Conservation (phyloP, 148 eudicot genomes). For the Diospyros lotus region DNA sequence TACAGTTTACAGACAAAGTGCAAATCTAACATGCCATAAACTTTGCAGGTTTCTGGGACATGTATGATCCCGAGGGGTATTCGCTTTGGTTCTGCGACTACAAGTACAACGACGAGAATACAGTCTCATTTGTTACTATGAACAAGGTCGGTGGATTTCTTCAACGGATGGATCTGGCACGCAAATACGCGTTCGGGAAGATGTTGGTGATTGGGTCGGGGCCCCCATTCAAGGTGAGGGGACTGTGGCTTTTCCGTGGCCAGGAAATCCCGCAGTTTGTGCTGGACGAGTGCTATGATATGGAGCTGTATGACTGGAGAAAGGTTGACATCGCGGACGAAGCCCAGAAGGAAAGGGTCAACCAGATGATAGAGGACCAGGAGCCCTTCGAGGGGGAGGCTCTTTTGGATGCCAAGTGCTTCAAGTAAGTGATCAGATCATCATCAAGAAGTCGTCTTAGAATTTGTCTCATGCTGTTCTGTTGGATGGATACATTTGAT, state of each 20-base stretch:
- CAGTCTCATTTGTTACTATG: constrained; percentile 32
- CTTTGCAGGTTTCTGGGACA: constrained; percentile 69
- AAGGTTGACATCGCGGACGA: constrained; percentile 31
- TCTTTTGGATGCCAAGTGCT: constrained; percentile 36
- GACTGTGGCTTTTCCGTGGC: constrained; percentile 37
- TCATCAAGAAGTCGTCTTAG: neutral
- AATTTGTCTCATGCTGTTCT: neutral
- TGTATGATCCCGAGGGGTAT: constrained; percentile 65
- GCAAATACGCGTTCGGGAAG: constrained; percentile 38
- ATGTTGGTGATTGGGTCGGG: constrained; percentile 29
- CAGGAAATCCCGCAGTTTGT: constrained; percentile 30
- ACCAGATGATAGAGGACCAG: constrained; percentile 33
- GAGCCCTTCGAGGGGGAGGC: constrained; percentile 40
- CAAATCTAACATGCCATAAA: neutral
- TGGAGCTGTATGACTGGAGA: constrained; percentile 36
- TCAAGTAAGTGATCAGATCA: constrained; percentile 14
- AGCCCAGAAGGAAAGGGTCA: constrained; percentile 32
- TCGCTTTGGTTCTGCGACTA: constrained; percentile 51
- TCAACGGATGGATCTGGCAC: constrained; percentile 32
- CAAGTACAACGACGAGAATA: constrained; percentile 47
- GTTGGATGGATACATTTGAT: neutral
- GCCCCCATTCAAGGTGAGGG: constrained; percentile 34
- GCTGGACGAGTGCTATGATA: constrained; percentile 34
- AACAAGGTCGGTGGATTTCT: constrained; percentile 38
- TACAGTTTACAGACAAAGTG: no score